Percentiles rank a stretch among this genome's conserved stretches.
Conservation (phyloP, 768 basidiomycete genomes). For the Tephrocybe sp. region DNA sequence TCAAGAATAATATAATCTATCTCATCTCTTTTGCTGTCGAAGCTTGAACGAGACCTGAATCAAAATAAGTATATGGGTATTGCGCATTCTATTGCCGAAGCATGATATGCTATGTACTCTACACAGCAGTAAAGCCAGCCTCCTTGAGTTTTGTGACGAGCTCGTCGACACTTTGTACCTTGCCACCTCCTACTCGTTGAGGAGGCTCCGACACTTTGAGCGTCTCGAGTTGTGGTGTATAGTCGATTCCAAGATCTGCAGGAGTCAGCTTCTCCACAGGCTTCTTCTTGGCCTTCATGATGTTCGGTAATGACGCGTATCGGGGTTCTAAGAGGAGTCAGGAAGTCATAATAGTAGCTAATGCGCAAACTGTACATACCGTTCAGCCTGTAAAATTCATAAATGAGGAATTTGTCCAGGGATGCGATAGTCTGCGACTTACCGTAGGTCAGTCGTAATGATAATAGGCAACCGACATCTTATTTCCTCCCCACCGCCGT, state of each 20-base stretch:
- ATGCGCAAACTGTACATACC: slow-evolving; percentile 37
- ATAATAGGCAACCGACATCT: slow-evolving; percentile 78
- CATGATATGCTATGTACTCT: slow-evolving; percentile 2
- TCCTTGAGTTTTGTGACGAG: slow-evolving; percentile 87
- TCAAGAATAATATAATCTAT: too few species aligned
- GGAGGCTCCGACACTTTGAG: slow-evolving; percentile 89
- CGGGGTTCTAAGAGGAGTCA: slow-evolving; percentile 67
- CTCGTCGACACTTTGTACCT: slow-evolving; percentile 90
- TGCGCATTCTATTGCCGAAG: not conserved
- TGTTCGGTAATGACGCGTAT: slow-evolving; percentile 95
- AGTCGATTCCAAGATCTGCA: slow-evolving; percentile 79
- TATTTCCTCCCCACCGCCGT: slow-evolving; percentile 88
- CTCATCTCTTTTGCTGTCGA: too few species aligned
- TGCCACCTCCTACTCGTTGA: slow-evolving; percentile 86
- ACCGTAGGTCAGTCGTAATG: slow-evolving; percentile 92
- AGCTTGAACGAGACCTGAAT: not conserved
- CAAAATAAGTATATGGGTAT: not conserved
- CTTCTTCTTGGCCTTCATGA: slow-evolving; percentile 99
- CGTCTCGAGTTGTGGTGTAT: slow-evolving; percentile 79
- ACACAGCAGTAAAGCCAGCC: slow-evolving; percentile 58
- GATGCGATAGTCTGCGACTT: slow-evolving; percentile 23
- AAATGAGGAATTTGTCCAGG: not conserved
- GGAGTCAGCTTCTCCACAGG: slow-evolving; percentile 81
- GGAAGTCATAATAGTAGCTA: not conserved
- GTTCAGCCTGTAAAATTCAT: slow-evolving; percentile 52